These are phyloP conservation scores for Penicillium soppii DNA, from an alignment of 495 filamentous ascomycete species.

Conservation along the genomic window DNA sequence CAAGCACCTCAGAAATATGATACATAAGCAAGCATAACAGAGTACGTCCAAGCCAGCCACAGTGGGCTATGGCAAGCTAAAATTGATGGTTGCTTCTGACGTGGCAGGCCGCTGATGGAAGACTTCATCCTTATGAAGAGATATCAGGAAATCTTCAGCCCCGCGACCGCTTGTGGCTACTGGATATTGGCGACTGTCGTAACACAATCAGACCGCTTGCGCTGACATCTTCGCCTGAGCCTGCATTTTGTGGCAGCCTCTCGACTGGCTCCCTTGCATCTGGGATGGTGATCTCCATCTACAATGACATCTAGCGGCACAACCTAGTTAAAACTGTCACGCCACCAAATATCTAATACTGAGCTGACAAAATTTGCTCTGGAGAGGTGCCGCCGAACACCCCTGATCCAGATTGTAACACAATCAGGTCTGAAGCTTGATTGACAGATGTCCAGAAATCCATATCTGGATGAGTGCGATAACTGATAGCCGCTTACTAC, in stretches of 20 bases:
- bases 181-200: constrained; percentile 9
- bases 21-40: constrained; percentile 23
- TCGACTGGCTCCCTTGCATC: constrained; percentile 15
- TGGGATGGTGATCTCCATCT: not conserved
- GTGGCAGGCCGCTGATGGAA: constrained; percentile 22
- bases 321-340: not conserved
- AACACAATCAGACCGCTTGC: not conserved
- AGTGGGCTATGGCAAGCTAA: constrained; percentile 5
- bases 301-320: constrained; percentile 2
- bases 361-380: constrained; percentile 7
- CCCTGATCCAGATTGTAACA: constrained; percentile 2
- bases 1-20: constrained; percentile 13
- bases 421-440: not conserved
- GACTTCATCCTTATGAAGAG: constrained; percentile 7
- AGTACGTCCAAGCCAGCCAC: constrained; percentile 13
- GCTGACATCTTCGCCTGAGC: constrained; percentile 12
- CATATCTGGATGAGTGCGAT: constrained; percentile 8
- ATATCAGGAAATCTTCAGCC: constrained; percentile 15
- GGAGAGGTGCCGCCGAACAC: constrained; percentile 7
- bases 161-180: constrained; percentile 1
- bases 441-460: constrained; percentile 2
- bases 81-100: constrained; percentile 26
- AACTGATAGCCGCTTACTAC: constrained; percentile 4
- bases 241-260: constrained; percentile 1
- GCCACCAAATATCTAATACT: no score